Base-by-base conservation (phyloP, 371 early-diverging fungal species). In the Funneliformis caledonium region DNA sequence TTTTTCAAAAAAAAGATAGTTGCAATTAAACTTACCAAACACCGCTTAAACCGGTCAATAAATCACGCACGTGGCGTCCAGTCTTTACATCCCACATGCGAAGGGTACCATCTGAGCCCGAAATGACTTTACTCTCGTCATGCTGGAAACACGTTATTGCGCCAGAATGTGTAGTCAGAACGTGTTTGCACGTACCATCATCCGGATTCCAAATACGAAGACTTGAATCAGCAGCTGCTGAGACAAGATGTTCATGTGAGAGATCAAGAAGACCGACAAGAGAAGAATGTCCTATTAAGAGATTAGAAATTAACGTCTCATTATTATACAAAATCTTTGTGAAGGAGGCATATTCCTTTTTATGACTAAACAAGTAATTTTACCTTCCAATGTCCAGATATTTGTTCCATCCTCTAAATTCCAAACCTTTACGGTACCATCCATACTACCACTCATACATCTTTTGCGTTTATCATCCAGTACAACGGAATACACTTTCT, bases 371-470 rank as follows among this genome's bases (percentile, higher is more conserved):
- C 16, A 43, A n/a, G 14, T 45, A 80, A 74, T 43, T 72, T 76
- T 86, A 91, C 91, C 95, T 82, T 93, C 93, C 16, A 96, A 87
- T 12, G 91, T 89, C 72, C 92, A 90, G 72, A 97, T 85, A 69
- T 92, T 92, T 1, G 87, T 86, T n/a, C 98, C 98, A 16, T 94
- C 93, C 59, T 89, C 90, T 37, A 96, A 88, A 82, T 94, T 93
- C 99, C 99, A 99, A 45, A 99, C 95, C 45, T 94, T 90, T n/a
- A 98, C 97, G 47, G 93, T 92, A 0, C 97, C 93, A 87, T 99
- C 99, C 93, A 99, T 94, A 82, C 97, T 96, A 60, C 99, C 99
- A 80, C 95, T 95, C 82, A 97, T 94, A 67, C 98, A 94, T 75
- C 94, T 91, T 48, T 91, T 86, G 43, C 94, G 88, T 81, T 94